Conservation (phyloP, 2,329 filamentous ascomycete genomes). For the Emmonsiellopsis sp. region DNA sequence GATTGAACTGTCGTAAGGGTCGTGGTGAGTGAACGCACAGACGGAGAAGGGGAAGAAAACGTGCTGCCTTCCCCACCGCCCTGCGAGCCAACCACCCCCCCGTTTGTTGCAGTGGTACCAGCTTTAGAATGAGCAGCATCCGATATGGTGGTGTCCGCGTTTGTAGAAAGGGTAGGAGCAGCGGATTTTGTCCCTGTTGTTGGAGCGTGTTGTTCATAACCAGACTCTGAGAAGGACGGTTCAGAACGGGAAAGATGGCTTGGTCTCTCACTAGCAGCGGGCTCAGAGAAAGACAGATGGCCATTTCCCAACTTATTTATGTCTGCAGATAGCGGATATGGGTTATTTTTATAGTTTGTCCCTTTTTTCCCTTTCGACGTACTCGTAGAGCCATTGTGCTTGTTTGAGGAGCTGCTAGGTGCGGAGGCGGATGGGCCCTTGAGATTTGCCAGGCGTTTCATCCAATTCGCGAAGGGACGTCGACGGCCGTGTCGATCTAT, state of each 20-base stretch:
- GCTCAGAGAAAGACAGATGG: conserved; percentile 43
- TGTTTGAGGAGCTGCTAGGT: conserved; percentile 33
- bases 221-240: conserved; percentile 53
- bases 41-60: conserved; percentile 57
- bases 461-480: conserved; percentile 83
- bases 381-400: conserved; percentile 17
- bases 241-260: conserved; percentile 49
- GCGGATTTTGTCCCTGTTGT: conserved; percentile 61
- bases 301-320: conserved; percentile 35
- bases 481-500: conserved; percentile 65
- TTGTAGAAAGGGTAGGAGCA: conserved; percentile 75
- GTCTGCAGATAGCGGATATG: conserved; percentile 76
- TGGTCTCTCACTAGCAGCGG: conserved; percentile 42
- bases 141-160: conserved; percentile 65
- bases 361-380: conserved; percentile 48
- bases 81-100: conserved; percentile 54
- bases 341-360: conserved; percentile 66
- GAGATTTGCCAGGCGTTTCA: conserved; percentile 85
- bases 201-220: conserved; percentile 51
- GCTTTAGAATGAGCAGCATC: conserved; percentile 70
- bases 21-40: conserved; percentile 56
- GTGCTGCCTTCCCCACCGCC: conserved; percentile 60
- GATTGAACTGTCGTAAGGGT: conserved; percentile 60
- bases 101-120: conserved; percentile 62
- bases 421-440: conserved; percentile 59